Conservation (phyloP, 2,329 filamentous ascomycete genomes). For the Fusarium paranaense region DNA sequence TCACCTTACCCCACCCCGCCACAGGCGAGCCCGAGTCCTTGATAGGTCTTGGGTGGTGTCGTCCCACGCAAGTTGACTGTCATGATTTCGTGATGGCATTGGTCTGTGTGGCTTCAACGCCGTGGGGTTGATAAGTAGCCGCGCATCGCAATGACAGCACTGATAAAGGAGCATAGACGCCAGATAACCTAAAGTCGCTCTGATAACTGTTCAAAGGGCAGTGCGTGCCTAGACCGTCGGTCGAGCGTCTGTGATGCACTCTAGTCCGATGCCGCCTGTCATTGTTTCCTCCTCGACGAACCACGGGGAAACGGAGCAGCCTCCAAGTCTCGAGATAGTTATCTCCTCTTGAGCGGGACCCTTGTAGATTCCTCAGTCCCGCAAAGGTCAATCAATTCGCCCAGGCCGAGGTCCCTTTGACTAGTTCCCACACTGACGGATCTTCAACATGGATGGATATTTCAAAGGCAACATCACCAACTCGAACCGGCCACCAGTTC, state of each 20-base stretch:
- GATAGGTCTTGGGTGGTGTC: conserved; percentile 16
- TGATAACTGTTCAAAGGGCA: background rate
- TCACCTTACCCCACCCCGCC: conserved; percentile 16
- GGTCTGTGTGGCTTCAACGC: conserved; percentile 22
- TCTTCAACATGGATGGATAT: conserved; percentile 42
- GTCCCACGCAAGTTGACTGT: conserved; percentile 26
- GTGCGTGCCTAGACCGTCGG: background rate
- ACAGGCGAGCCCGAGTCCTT: conserved; percentile 19
- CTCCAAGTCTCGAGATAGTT: conserved; percentile 4
- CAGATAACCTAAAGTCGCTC: background rate
- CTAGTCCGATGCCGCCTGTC: background rate
- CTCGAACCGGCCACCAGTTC: conserved; percentile 36
- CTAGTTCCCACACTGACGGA: conserved; percentile 29
- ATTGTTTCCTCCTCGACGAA: background rate
- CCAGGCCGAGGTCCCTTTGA: conserved; percentile 24
- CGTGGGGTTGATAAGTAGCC: conserved; percentile 34
- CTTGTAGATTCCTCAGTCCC: conserved; percentile 1
- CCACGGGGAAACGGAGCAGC: conserved; percentile 12
- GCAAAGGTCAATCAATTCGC: conserved; percentile 22
- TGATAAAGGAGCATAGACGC: background rate
- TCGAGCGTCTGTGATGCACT: background rate
- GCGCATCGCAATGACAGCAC: conserved; percentile 6
- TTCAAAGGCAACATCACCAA: conserved; percentile 25
- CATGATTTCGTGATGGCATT: conserved; percentile 14
- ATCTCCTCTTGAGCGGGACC: conserved; percentile 4